Conservation (phyloP, 768 basidiomycete genomes). For the Suillus ampliporus region DNA sequence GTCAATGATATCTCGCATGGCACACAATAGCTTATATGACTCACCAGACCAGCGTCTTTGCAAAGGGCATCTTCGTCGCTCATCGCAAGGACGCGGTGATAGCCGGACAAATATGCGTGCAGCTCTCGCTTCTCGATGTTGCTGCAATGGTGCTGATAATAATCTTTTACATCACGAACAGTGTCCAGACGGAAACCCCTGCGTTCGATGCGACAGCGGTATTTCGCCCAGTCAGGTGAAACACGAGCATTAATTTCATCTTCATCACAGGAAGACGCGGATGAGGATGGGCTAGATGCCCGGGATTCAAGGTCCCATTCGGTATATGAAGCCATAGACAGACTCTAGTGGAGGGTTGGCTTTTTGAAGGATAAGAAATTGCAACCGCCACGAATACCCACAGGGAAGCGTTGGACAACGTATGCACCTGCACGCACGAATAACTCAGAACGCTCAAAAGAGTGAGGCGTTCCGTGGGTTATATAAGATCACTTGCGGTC, state of each 20-base stretch:
- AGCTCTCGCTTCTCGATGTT: constrained; percentile 21
- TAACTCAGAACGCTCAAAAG: constrained; percentile 5
- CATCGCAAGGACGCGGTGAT: constrained; percentile 38
- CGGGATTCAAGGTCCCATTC: constrained; percentile 29
- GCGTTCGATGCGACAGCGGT: constrained; percentile 50
- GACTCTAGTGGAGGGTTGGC: constrained; percentile 51
- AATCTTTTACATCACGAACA: constrained; percentile 65
- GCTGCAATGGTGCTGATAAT: constrained; percentile 48
- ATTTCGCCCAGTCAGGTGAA: constrained; percentile 65
- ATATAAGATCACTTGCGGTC: neutral
- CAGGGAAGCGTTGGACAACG: neutral
- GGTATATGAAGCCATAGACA: constrained; percentile 76
- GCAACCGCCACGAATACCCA: constrained; percentile 20
- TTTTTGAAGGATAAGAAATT: constrained; percentile 11
- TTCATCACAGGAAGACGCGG: constrained; percentile 57
- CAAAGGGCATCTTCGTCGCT: constrained; percentile 65
- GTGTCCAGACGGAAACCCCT: constrained; percentile 73
- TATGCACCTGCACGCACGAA: neutral
- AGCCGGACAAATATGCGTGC: constrained; percentile 34
- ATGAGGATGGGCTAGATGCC: constrained; percentile 50
- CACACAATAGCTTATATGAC: constrained; percentile 26
- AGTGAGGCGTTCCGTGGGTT: neutral
- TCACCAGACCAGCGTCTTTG: constrained; percentile 73
- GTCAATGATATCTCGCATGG: constrained; percentile 11
- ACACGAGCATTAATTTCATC: constrained; percentile 61